Conservation (phyloP, 805 yeast genomes). For the Nakazawaea molendinolei region DNA sequence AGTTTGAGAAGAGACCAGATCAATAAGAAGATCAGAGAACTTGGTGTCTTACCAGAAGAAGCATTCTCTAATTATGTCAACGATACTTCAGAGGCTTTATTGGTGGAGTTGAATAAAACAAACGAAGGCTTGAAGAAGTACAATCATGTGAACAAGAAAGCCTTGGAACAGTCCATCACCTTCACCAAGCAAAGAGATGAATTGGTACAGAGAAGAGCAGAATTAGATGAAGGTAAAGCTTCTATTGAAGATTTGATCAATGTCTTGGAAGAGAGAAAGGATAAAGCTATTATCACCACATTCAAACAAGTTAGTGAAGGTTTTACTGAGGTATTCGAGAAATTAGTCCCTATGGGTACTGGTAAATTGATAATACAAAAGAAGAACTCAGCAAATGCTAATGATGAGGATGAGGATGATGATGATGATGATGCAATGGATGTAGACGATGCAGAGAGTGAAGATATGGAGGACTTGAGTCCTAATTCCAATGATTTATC, state of each 20-base stretch:
- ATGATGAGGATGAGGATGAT: constrained; percentile 17
- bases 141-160: constrained; percentile 81
- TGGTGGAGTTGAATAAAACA: constrained; percentile 44
- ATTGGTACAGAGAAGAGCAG: constrained; percentile 56
- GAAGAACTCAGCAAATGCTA: constrained; percentile 16
- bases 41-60: constrained; percentile 88
- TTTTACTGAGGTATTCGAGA: constrained; percentile 69
- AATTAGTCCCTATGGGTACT: constrained; percentile 75
- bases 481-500: constrained; percentile 7
- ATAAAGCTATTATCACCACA: constrained; percentile 73
- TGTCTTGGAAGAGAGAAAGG: constrained; percentile 70
- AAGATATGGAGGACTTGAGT: constrained; percentile 15
- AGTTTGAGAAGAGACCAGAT: constrained; percentile 62
- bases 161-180: constrained; percentile 72
- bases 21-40: constrained; percentile 64
- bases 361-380: constrained; percentile 68
- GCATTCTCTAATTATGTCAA: constrained; percentile 50
- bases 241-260: constrained; percentile 69
- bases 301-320: constrained; percentile 70
- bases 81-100: constrained; percentile 40
- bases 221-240: constrained; percentile 59
- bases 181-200: constrained; percentile 71
- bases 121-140: constrained; percentile 54
- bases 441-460: constrained; percentile 14
- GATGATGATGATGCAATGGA: constrained; percentile 17